These are phyloP conservation scores for Ceratobasidium sp. DNA, from an alignment of 1,284 basidiomycete species.

Conservation along the genomic window DNA sequence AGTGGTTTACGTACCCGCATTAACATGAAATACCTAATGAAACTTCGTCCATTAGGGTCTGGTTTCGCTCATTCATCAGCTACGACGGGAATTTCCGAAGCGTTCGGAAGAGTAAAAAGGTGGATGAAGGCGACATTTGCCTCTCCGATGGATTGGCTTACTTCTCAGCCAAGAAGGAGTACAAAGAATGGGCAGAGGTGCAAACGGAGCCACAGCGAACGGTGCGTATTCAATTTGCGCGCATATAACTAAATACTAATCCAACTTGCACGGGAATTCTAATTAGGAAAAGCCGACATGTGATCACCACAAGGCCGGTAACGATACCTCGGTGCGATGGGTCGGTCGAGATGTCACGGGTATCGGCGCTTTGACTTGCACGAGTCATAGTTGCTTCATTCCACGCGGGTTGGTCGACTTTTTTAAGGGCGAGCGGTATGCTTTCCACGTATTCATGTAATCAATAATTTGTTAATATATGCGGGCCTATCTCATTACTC, in stretches of 20 bases:
- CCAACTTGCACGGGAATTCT: neutral
- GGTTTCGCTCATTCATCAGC: neutral
- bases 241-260: neutral
- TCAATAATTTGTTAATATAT: too few species aligned
- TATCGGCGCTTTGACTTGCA: neutral
- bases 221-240: neutral
- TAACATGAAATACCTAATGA: too few species aligned
- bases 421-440: conserved; percentile 14
- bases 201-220: neutral
- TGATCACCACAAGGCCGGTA: conserved; percentile 23
- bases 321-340: neutral
- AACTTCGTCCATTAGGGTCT: neutral
- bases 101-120: conserved; percentile 16
- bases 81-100: conserved; percentile 29
- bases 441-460: too few species aligned
- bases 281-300: neutral
- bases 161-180: neutral
- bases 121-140: conserved; percentile 9
- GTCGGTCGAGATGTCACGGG: conserved; percentile 21
- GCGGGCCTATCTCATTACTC: too few species aligned
- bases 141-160: neutral
- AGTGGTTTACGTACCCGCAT: neutral
- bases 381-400: conserved; percentile 11
- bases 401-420: conserved; percentile 4
- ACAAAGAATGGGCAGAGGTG: neutral